A percentile compares a stretch with the other conserved stretches of the same genome.
These are phyloP conservation scores for Penicillium sp. DNA, from an alignment of 2,329 filamentous ascomycete species.

Conservation along the genomic window DNA sequence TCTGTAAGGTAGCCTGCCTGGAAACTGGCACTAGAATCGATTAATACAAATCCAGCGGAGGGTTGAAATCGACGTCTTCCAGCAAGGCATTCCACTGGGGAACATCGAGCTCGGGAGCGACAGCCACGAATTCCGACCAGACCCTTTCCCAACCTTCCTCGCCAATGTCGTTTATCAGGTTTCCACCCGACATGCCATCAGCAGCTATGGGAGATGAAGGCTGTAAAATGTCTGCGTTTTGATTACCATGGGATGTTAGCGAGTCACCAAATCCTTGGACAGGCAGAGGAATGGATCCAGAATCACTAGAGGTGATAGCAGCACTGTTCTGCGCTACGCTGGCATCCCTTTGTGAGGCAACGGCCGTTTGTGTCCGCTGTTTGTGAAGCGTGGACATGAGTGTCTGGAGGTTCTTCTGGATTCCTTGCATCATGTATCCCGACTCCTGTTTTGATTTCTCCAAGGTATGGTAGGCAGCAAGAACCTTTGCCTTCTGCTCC, in stretches of 20 bases:
- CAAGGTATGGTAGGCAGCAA: conserved; percentile 15
- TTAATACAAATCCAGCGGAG: conserved; percentile 9
- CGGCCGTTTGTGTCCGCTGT: conserved; percentile 3
- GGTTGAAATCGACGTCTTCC: conserved; percentile 18
- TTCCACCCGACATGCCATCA: background rate
- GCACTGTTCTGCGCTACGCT: background rate
- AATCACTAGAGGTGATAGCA: background rate
- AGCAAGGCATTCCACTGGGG: conserved; percentile 21
- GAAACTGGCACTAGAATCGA: too few relatives aligned
- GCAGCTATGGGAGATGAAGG: conserved; percentile 1
- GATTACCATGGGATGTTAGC: background rate
- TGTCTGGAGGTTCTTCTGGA: conserved; percentile 19
- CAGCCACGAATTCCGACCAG: conserved; percentile 20
- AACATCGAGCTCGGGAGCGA: conserved; percentile 17
- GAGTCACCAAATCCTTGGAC: conserved; percentile 1
- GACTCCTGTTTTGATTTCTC: conserved; percentile 18
- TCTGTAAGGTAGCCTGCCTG: too few relatives aligned
- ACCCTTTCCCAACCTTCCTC: conserved; percentile 17
- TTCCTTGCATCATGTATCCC: conserved; percentile 13
- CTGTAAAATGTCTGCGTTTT: background rate
- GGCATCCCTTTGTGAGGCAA: background rate
- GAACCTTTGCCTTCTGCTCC: conserved; percentile 14
- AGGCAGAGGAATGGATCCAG: too few relatives aligned
- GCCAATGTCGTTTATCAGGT: conserved; percentile 6
- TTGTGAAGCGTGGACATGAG: conserved; percentile 19